Conservation (phyloP, 768 basidiomycete species). For the Lenzites betulinus region DNA sequence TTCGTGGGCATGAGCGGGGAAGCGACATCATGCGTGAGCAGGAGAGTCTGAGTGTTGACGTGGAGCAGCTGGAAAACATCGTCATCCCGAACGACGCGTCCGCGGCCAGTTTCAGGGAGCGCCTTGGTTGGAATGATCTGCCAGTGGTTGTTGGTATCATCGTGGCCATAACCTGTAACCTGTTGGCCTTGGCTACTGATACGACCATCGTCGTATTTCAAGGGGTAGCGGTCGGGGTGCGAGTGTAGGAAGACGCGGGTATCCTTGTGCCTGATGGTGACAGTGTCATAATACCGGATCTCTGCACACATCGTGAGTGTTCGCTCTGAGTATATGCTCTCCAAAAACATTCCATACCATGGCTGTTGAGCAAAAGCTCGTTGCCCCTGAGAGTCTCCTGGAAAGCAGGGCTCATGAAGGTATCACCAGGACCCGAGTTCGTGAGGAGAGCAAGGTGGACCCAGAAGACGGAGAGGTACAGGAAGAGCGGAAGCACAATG, state of each 20-base stretch:
- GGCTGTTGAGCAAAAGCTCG: slow-evolving; percentile 87
- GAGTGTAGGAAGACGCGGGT: slow-evolving; percentile 95
- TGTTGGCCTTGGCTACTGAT: slow-evolving; percentile 96
- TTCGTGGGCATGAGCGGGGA: slow-evolving; percentile 97
- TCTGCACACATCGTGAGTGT: slow-evolving; percentile 50
- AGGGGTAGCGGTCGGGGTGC: slow-evolving; percentile 86
- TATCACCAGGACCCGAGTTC: slow-evolving; percentile 89
- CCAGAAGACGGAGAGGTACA: slow-evolving; percentile 96
- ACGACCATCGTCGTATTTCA: slow-evolving; percentile 94
- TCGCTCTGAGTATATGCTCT: background rate
- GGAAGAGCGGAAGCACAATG: slow-evolving; percentile 83
- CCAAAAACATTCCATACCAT: slow-evolving; percentile 54
- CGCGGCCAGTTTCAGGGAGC: slow-evolving; percentile 90
- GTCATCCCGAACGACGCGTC: slow-evolving; percentile 86
- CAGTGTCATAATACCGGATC: slow-evolving; percentile 87
- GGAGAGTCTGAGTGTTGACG: slow-evolving; percentile 75
- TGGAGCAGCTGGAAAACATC: slow-evolving; percentile 91
- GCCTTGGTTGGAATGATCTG: slow-evolving; percentile 94
- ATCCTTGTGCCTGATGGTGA: slow-evolving; percentile 89
- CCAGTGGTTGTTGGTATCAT: slow-evolving; percentile 96
- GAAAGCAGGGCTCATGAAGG: slow-evolving; percentile 98
- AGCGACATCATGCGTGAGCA: slow-evolving; percentile 96
- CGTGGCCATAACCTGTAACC: slow-evolving; percentile 93
- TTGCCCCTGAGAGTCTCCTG: slow-evolving; percentile 94
- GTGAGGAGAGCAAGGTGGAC: slow-evolving; percentile 89